Conservation (phyloP, 2,329 filamentous ascomycete species). For the Zalaria sp. region DNA sequence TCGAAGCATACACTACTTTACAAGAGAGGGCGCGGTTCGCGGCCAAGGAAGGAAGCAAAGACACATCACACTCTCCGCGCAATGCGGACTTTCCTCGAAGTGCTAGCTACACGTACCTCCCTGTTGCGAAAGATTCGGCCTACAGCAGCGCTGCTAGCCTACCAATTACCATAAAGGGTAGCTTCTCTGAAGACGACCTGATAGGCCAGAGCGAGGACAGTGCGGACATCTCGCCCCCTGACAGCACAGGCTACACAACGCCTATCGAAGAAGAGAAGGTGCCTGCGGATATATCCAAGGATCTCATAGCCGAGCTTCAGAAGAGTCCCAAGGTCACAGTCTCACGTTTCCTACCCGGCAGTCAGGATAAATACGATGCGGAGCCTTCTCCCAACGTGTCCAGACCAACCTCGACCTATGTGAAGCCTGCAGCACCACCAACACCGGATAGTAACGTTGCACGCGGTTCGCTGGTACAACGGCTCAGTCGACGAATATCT, state of each 20-base stretch:
- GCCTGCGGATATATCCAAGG: slow-evolving; percentile 15
- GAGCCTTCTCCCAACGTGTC: slow-evolving; percentile 4
- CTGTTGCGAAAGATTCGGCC: slow-evolving; percentile 19
- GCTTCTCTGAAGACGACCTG: slow-evolving; percentile 34
- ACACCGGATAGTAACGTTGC: too few species aligned
- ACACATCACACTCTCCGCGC: background rate
- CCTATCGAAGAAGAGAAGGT: slow-evolving; percentile 21
- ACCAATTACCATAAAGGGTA: slow-evolving; percentile 30
- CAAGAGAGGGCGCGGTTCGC: background rate
- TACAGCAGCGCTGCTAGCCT: slow-evolving; percentile 8
- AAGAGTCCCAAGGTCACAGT: slow-evolving; percentile 15
- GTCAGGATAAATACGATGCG: slow-evolving; percentile 8
- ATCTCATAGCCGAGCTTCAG: slow-evolving; percentile 16
- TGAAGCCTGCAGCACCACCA: background rate
- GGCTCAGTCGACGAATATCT: slow-evolving; percentile 6
- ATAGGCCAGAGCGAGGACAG: slow-evolving; percentile 18
- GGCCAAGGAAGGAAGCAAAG: background rate
- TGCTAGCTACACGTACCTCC: slow-evolving; percentile 45
- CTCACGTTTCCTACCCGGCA: slow-evolving; percentile 1
- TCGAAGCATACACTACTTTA: too few species aligned
- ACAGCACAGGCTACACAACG: slow-evolving; percentile 30
- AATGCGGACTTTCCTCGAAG: slow-evolving; percentile 31
- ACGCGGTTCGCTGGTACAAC: slow-evolving; percentile 2
- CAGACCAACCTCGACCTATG: slow-evolving; percentile 3
- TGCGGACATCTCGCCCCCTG: slow-evolving; percentile 20